Evolutionary conservation across 208 protist genomes (phyloP).

Genomic region (Acanthamoeba lenticulata): DNA sequence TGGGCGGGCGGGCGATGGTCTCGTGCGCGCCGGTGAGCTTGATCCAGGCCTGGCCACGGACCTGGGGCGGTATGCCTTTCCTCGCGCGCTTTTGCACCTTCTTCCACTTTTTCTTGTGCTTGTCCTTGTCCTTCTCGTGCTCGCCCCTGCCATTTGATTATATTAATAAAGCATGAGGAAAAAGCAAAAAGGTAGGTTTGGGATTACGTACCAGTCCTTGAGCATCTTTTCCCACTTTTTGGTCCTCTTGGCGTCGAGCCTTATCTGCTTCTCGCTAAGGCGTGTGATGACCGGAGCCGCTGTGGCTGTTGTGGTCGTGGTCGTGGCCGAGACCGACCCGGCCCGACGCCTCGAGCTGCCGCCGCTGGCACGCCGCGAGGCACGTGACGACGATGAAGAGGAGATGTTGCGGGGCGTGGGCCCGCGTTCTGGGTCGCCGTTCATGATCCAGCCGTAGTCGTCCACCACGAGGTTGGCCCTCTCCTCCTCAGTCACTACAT

Average conservation of each 20-base stretch:
- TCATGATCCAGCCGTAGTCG: neutral
- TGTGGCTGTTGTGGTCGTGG: neutral
- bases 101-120: constrained; percentile 10
- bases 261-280: neutral
- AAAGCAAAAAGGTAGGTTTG: neutral
- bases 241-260: neutral
- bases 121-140: constrained; percentile 4
- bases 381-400: too few relatives aligned
- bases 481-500: neutral
- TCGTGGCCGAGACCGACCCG: neutral
- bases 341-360: neutral
- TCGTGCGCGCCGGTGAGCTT: neutral
- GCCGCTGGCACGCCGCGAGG: neutral
- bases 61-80: neutral
- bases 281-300: neutral
- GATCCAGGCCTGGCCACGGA: neutral
- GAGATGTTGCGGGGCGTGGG: neutral
- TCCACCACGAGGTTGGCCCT: neutral
- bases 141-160: neutral
- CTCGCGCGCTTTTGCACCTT: neutral
- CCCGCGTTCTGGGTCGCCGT: neutral
- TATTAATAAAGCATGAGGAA: neutral
- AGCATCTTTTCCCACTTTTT: constrained; percentile 10
- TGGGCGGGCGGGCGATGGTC: neutral
- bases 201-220: neutral